phyloP scores from a whole-genome alignment of 768 basidiomycete genomes.

The Inosperma sp. region DNA sequence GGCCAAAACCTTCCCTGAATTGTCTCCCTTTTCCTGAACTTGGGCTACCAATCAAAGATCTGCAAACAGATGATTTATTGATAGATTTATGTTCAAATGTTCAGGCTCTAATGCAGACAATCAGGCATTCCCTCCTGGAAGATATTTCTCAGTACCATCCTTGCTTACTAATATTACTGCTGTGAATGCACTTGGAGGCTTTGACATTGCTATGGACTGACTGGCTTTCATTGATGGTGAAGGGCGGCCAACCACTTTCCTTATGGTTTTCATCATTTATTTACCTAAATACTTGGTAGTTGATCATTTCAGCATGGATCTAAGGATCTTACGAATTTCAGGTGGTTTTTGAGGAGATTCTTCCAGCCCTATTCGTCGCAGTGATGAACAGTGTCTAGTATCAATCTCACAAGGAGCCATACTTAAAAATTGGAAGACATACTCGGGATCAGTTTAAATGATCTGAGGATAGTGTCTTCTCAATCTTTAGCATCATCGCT shows the following conservation, averaged over 20 bases:
- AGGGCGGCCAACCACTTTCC: too few species aligned
- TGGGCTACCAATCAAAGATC: constrained; percentile 27
- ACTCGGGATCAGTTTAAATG: constrained; percentile 86
- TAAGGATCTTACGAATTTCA: constrained; percentile 76
- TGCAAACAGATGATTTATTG: constrained; percentile 12
- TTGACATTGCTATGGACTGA: constrained; percentile 69
- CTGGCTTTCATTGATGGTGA: constrained; percentile 87
- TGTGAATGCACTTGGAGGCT: constrained; percentile 81
- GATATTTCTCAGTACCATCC: neutral
- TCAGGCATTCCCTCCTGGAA: constrained; percentile 18
- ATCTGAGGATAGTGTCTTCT: constrained; percentile 64
- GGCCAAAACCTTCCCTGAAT: constrained; percentile 58
- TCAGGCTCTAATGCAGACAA: neutral
- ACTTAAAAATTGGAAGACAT: constrained; percentile 70
- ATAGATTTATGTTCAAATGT: neutral
- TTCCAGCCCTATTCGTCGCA: constrained; percentile 71
- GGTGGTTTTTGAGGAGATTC: constrained; percentile 55
- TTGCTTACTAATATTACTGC: constrained; percentile 50
- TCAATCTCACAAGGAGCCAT: constrained; percentile 65
- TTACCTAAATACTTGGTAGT: too few species aligned
- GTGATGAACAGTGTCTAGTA: constrained; percentile 69
- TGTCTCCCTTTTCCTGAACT: constrained; percentile 62
- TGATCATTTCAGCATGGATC: too few species aligned
- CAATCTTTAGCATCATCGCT: constrained; percentile 66
- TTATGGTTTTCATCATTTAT: too few species aligned